Percentiles rank a stretch among this genome's conserved stretches.
phyloP scores from a whole-genome alignment of 2,329 filamentous ascomycete genomes.

The Epichloe coenophiala region DNA sequence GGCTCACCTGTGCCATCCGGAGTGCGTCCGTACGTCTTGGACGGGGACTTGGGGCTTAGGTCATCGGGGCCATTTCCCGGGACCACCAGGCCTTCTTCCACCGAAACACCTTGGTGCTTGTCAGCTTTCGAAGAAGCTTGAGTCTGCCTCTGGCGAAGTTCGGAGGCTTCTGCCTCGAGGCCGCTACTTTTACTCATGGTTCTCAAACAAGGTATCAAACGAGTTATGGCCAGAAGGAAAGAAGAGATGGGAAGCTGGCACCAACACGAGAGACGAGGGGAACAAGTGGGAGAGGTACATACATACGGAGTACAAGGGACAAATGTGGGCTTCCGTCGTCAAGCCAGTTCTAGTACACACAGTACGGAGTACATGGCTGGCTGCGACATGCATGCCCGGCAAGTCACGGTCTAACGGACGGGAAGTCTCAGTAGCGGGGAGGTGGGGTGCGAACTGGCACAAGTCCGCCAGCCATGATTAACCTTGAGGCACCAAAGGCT shows the following conservation, averaged over 20 bases:
- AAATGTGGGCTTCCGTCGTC: slow-evolving; percentile 1
- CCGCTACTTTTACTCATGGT: not conserved
- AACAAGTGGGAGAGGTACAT: not conserved
- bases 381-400: too few relatives aligned
- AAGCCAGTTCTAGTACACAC: not conserved
- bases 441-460: too few relatives aligned
- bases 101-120: not conserved
- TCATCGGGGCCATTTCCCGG: slow-evolving; percentile 1
- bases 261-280: not conserved
- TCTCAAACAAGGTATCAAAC: not conserved
- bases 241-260: not conserved
- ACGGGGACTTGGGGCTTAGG: slow-evolving; percentile 13
- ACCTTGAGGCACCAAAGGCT: too few relatives aligned
- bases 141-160: slow-evolving; percentile 3
- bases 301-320: too few relatives aligned
- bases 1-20: slow-evolving; percentile 77
- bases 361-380: too few relatives aligned
- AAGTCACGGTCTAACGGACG: too few relatives aligned
- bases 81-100: not conserved
- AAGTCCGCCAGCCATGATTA: too few relatives aligned
- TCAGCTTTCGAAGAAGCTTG: not conserved
- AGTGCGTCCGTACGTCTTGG: slow-evolving; percentile 77
- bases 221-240: not conserved
- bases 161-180: slow-evolving; percentile 1
- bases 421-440: too few relatives aligned